Percentiles rank a stretch among this genome's conserved stretches.
Evolutionary conservation across 2,329 filamentous ascomycete species (phyloP).

Genomic region (Coniochaeta prunicola): DNA sequence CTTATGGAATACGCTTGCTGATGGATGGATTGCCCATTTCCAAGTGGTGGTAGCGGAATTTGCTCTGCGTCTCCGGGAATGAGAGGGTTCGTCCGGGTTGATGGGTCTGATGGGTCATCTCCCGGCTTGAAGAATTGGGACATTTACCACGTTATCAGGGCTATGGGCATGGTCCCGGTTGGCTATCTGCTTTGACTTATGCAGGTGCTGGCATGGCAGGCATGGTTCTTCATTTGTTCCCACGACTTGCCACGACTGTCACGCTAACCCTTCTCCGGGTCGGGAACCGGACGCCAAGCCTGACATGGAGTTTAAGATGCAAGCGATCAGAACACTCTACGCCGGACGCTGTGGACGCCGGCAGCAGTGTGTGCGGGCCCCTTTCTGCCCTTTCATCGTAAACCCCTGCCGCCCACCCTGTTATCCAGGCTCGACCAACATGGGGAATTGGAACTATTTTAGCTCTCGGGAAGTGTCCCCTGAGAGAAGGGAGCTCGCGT

Average conservation of each 20-base stretch:
- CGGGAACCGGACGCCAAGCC: not conserved
- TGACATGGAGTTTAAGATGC: not conserved
- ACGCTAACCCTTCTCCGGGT: not conserved
- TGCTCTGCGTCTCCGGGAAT: not conserved
- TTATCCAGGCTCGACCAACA: not conserved
- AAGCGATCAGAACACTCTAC: not conserved
- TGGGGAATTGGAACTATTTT: not conserved
- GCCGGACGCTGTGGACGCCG: too few relatives aligned
- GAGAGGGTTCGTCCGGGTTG: too few relatives aligned
- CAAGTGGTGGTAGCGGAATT: not conserved
- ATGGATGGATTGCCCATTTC: not conserved
- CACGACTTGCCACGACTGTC: not conserved
- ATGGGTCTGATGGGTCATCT: not conserved
- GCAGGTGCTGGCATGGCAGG: not conserved
- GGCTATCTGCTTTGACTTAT: not conserved
- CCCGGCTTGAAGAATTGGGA: not conserved
- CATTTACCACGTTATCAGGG: too few relatives aligned
- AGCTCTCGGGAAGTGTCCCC: not conserved
- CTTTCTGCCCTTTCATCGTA: not conserved
- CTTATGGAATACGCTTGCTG: too few relatives aligned
- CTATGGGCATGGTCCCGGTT: not conserved
- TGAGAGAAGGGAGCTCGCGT: not conserved
- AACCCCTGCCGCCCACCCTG: not conserved
- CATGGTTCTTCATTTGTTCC: not conserved
- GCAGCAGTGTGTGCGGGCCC: not conserved